Percentiles rank a stretch among this genome's conserved stretches.
Evolutionary conservation across 495 filamentous ascomycete species (phyloP).

Genomic region (Xylaria telfairii): DNA sequence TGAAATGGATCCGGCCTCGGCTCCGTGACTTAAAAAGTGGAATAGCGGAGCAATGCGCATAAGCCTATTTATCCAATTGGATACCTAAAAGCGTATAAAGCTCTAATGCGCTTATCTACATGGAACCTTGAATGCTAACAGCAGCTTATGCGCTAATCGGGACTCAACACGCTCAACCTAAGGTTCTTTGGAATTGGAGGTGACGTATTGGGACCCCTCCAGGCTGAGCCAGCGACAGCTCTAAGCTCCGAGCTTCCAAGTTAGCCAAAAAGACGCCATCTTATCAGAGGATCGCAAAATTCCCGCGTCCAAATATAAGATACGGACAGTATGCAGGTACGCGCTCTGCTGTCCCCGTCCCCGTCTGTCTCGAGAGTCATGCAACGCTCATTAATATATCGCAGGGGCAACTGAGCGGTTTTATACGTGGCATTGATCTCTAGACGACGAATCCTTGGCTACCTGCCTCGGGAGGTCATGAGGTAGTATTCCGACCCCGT

Average conservation of each 20-base stretch:
- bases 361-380: not conserved
- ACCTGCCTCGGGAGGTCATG: not conserved
- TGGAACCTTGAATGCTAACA: too few species aligned
- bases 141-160: not conserved
- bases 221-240: not conserved
- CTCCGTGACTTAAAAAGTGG: too few species aligned
- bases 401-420: not conserved
- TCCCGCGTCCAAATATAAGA: not conserved
- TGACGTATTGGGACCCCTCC: slow-evolving; percentile 9
- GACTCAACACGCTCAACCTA: not conserved
- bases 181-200: too few species aligned
- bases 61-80: too few species aligned
- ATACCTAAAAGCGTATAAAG: too few species aligned
- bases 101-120: too few species aligned
- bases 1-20: too few species aligned
- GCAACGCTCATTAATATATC: not conserved
- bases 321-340: not conserved
- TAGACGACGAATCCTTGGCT: not conserved
- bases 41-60: too few species aligned
- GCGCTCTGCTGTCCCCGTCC: not conserved
- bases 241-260: slow-evolving; percentile 2
- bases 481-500: not conserved
- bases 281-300: slow-evolving; percentile 19
- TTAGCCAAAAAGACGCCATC: slow-evolving; percentile 22
- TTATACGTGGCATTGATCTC: not conserved